These are phyloP conservation scores for Pseudonitzschia delicatissima DNA, from an alignment of 108 stramenopile genomes.

Conservation along the genomic window DNA sequence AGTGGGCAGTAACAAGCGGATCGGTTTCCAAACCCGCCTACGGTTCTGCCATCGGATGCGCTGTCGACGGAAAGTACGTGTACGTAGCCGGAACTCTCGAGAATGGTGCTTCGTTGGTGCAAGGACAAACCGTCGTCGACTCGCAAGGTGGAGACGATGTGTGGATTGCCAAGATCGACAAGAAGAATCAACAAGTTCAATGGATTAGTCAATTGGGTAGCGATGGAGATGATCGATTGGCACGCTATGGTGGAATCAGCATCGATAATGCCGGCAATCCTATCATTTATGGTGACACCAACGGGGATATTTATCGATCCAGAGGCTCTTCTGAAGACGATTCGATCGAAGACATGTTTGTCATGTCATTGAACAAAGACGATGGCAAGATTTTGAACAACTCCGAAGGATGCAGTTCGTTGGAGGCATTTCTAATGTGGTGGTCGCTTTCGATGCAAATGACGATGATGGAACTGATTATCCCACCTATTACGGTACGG, in stretches of 20 bases:
- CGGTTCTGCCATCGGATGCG: constrained; percentile 20
- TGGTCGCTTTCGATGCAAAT: not conserved
- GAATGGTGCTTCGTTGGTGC: constrained; percentile 10
- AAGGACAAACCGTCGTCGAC: not conserved
- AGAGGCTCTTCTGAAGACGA: not conserved
- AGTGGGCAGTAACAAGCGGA: constrained; percentile 7
- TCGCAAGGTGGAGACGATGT: constrained; percentile 36
- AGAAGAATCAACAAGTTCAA: constrained; percentile 8
- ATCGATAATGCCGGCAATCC: constrained; percentile 36
- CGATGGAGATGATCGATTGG: constrained; percentile 28
- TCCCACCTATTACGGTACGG: constrained; percentile 1
- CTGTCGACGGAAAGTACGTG: constrained; percentile 12
- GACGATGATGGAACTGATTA: not conserved
- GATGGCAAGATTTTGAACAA: not conserved
- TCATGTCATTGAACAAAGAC: constrained; percentile 10
- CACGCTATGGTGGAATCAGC: constrained; percentile 31
- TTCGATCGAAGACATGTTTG: constrained; percentile 19
- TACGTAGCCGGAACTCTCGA: constrained; percentile 33
- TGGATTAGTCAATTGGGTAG: constrained; percentile 47
- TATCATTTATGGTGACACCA: constrained; percentile 44
- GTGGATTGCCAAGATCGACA: constrained; percentile 28
- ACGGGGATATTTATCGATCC: constrained; percentile 34
- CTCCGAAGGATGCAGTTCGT: not conserved
- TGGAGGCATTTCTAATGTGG: not conserved
- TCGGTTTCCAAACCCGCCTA: not conserved